Base-by-base conservation (phyloP, 805 yeast genomes). In the Candida sanyiensis region DNA sequence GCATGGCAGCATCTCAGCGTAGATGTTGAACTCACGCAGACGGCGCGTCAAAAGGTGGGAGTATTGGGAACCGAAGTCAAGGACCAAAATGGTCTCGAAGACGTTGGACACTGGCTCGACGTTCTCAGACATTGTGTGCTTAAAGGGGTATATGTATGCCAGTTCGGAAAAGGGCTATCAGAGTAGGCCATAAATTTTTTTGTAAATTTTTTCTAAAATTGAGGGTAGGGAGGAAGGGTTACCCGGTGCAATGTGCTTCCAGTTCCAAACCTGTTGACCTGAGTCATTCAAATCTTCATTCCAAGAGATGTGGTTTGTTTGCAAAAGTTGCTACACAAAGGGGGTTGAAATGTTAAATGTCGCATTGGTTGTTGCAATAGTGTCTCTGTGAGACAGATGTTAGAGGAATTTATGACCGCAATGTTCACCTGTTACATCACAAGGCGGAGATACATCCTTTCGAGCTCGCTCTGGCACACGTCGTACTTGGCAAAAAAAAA, bases 1-100 rank as follows among this genome's bases (percentile, higher is more conserved):
- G 69, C 98, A 93, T 52, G 98, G 98, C 49, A 93, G 76, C 98
- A 93, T 93, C 70, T 93, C 98, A 51, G 98, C 97, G 65, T 93
- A 93, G 51, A 93, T 90, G 64, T 93, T 88, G 73, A 89, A 85
- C 66, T 93, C 98, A 74, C 98, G 86, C 54, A 93, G 75, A 69
- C 98, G 85, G 69, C 98, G 83, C 45, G 97, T 89, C 63, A 93
- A 88, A 62, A 93, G 69, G 60, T 93, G 98, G 42, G 96, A 86
- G 70, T 93, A 93, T 70, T 93, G 98, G 45, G 98, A 93, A 47
- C 98, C 98, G 60, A 93, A 93, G 64, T 93, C 98, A 61, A 93
- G 76, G 62, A 93, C 97, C 69, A 93, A 74, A 52, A 93, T 88
- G 70, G 98, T 93, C 76, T 93, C 95, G 67, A 93, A 93, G 45